These are phyloP conservation scores for Mycena sanguinolenta DNA, from an alignment of 768 basidiomycete species.

Conservation along the genomic window DNA sequence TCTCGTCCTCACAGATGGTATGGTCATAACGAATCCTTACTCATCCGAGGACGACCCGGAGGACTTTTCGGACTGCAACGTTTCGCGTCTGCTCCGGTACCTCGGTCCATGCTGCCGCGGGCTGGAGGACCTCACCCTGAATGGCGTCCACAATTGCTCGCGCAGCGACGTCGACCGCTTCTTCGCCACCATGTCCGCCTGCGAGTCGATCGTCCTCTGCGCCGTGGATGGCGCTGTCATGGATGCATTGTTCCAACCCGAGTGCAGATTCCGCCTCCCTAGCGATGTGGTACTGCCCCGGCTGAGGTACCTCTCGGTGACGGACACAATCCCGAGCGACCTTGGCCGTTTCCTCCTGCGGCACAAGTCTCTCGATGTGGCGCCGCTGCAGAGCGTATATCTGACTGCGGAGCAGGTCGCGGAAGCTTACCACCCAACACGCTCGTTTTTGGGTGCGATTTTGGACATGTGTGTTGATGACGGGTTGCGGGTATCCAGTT, in stretches of 20 bases:
- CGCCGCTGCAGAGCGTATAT: conserved; percentile 1
- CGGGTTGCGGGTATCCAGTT: conserved; percentile 3
- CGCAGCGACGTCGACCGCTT: conserved; percentile 22
- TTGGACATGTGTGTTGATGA: conserved; percentile 12
- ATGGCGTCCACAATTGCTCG: conserved; percentile 3
- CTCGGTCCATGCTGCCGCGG: not conserved
- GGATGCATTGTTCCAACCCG: conserved; percentile 23
- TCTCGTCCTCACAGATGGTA: conserved; percentile 17
- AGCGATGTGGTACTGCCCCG: not conserved
- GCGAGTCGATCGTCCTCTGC: conserved; percentile 5
- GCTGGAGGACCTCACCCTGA: conserved; percentile 6
- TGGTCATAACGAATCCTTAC: conserved; percentile 1
- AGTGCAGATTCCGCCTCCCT: not conserved
- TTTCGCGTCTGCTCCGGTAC: conserved; percentile 5
- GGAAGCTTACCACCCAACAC: not conserved
- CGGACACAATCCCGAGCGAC: not conserved
- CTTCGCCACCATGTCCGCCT: conserved; percentile 6
- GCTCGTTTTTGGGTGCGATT: conserved; percentile 3
- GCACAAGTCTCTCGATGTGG: conserved; percentile 18
- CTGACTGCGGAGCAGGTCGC: not conserved
- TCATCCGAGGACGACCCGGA: not conserved
- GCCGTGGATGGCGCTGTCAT: not conserved
- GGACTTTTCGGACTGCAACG: not conserved
- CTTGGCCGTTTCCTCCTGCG: conserved; percentile 25
- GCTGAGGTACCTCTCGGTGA: not conserved